phyloP scores from a whole-genome alignment of 352 stramenopile species.

The Pythium phragmitis region DNA sequence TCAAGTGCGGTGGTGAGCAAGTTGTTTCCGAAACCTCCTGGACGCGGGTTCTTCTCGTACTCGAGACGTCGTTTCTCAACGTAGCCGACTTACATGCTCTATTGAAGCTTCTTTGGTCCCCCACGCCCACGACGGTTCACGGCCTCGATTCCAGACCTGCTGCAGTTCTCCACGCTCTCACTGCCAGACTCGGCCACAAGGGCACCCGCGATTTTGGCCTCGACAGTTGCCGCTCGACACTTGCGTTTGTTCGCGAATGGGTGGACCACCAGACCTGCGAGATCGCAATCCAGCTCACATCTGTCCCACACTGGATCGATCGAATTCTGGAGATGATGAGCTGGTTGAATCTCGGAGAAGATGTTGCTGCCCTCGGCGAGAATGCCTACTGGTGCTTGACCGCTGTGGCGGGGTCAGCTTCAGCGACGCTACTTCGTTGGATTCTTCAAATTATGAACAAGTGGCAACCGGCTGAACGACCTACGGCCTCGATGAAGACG shows the following conservation, averaged over 20 bases:
- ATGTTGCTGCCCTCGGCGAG: not conserved
- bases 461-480: not conserved
- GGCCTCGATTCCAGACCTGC: not conserved
- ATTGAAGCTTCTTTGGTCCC: not conserved
- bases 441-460: not conserved
- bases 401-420: not conserved
- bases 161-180: not conserved
- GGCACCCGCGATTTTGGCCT: not conserved
- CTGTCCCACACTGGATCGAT: not conserved
- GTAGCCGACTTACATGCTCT: not conserved
- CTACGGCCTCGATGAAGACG: not conserved
- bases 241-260: conserved; percentile 1
- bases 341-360: not conserved
- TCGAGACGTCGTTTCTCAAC: conserved; percentile 1
- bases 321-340: conserved; percentile 7
- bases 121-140: not conserved
- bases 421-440: not conserved
- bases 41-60: not conserved
- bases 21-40: not conserved
- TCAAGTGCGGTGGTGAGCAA: not conserved
- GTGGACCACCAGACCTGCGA: not conserved
- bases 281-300: not conserved
- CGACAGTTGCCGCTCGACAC: not conserved
- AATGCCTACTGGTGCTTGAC: not conserved
- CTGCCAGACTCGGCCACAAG: conserved; percentile 1